Base-by-base conservation (phyloP, 2,329 filamentous ascomycete genomes). In the Ceratocystis cacaofunesta region DNA sequence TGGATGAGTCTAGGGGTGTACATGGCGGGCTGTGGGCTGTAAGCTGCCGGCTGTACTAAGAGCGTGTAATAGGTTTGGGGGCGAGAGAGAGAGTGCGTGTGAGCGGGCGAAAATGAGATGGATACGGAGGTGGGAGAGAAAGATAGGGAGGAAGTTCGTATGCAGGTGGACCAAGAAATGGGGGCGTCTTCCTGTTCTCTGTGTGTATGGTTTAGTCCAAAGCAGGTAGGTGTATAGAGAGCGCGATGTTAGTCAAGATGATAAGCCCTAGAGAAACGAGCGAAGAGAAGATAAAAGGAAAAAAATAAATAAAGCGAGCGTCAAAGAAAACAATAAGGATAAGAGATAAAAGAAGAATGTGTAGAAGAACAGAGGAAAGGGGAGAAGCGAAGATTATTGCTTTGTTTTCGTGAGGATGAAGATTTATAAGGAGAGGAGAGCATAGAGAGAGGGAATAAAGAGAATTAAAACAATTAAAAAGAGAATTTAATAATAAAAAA, bases 1-100 rank as follows among this genome's bases (percentile, higher is more conserved):
- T 78, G 75, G 43, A 81, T 67, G 62, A 79, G 69, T 66, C 76
- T 76, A 64, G 73, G 74, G 32, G 77, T 73, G 71, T 78, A 78
- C 82, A 84, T 84, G 65, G 63, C 74, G 72, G n/a, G 36, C 12
- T 41, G 36, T 41, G 36, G 36, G 36, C 36, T 41, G 10, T 15
- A 41, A 41, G 10, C 10, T 15, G 36, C 10, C 36, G 36, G 36
- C 36, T 41, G 36, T 15, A 41, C 36, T 1, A 12, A 41, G 36
- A 41, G 12, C 61, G 48, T 19, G n/a, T 52, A 19, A n/a, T 52
- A 15, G 7, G 60, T 64, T n/a, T 63, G 22, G 8, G 41, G 28
- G 19, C 10, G n/a, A 10, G 50, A 44, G 50, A 5, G 43, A 46
- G 46, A 36, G 62, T 36, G 32, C 3, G 32, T 36, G 8, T 36